Evolutionary conservation across 2,329 filamentous ascomycete species (phyloP).

Genomic region (Teratosphaeriaceae sp.): DNA sequence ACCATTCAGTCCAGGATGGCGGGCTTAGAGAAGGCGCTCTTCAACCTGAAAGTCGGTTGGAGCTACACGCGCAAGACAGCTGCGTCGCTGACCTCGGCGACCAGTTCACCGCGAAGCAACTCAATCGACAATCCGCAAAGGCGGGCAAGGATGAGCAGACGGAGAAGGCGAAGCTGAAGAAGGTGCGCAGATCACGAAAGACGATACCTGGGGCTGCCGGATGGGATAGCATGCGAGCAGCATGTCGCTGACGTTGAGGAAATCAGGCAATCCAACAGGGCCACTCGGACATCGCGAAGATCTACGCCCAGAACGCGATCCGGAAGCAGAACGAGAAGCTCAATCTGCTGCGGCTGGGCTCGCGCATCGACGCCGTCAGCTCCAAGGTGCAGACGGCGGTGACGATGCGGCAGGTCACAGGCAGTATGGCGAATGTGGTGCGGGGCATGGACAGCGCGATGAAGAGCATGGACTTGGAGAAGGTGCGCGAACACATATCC

Average conservation of each 20-base stretch:
- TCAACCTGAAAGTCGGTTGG: conserved; percentile 50
- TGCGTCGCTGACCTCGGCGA: neutral
- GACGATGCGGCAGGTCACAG: conserved; percentile 55
- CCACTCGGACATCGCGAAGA: conserved; percentile 55
- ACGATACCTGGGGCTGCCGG: neutral
- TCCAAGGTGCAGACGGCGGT: conserved; percentile 57
- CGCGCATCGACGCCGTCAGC: conserved; percentile 53
- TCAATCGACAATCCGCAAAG: conserved; percentile 56
- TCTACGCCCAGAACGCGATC: conserved; percentile 58
- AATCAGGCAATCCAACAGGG: conserved; percentile 51
- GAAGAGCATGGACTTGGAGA: conserved; percentile 58
- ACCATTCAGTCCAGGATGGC: conserved; percentile 49
- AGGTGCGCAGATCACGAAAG: conserved; percentile 32
- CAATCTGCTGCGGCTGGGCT: conserved; percentile 51
- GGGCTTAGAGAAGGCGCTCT: conserved; percentile 55
- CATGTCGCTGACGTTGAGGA: neutral
- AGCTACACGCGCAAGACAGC: neutral
- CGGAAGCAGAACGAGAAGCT: conserved; percentile 57
- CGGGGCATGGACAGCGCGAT: conserved; percentile 56
- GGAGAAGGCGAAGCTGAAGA: conserved; percentile 57
- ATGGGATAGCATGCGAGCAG: too few relatives aligned
- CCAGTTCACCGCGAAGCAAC: conserved; percentile 57
- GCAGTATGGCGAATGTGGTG: conserved; percentile 57
- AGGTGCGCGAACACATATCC: conserved; percentile 34
- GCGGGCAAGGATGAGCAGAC: conserved; percentile 54